Evolutionary conservation across 129 eudicot genomes (phyloP).

Genomic region (Centrapalus pauciflorus): DNA sequence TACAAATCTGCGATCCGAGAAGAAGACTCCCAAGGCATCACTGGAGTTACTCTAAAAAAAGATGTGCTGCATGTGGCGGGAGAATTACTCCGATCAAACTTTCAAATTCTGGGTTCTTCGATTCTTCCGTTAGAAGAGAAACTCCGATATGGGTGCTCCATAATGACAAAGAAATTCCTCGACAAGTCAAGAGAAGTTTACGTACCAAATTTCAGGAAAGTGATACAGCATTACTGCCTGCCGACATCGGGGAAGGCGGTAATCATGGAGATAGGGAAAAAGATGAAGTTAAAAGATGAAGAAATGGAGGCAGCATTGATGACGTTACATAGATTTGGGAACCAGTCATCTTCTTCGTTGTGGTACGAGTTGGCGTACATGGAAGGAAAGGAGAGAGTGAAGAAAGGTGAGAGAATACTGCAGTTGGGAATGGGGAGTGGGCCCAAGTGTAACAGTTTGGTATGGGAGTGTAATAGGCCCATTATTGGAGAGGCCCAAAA

Average conservation of each 20-base stretch:
- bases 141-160: slow-evolving; percentile 33
- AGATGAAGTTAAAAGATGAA: slow-evolving; percentile 52
- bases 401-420: slow-evolving; percentile 63
- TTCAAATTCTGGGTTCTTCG: slow-evolving; percentile 41
- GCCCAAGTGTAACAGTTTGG: slow-evolving; percentile 59
- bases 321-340: slow-evolving; percentile 79
- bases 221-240: slow-evolving; percentile 64
- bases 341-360: slow-evolving; percentile 76
- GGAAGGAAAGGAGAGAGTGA: slow-evolving; percentile 67
- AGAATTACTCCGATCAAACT: slow-evolving; percentile 45
- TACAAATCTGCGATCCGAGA: slow-evolving; percentile 60
- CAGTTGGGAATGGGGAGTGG: slow-evolving; percentile 80
- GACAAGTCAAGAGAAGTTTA: slow-evolving; percentile 43
- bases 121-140: slow-evolving; percentile 53
- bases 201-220: slow-evolving; percentile 55
- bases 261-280: slow-evolving; percentile 51
- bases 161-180: slow-evolving; percentile 27
- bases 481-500: slow-evolving; percentile 45
- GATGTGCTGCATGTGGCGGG: slow-evolving; percentile 55
- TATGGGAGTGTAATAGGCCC: slow-evolving; percentile 70
- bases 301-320: slow-evolving; percentile 65
- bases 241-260: slow-evolving; percentile 54
- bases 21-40: slow-evolving; percentile 57
- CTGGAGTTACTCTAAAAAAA: slow-evolving; percentile 46
- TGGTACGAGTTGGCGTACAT: slow-evolving; percentile 83